Percentiles rank a stretch among this genome's conserved stretches.
Evolutionary conservation across 805 yeast genomes (phyloP).

Genomic region (Candida ipomoeae): DNA sequence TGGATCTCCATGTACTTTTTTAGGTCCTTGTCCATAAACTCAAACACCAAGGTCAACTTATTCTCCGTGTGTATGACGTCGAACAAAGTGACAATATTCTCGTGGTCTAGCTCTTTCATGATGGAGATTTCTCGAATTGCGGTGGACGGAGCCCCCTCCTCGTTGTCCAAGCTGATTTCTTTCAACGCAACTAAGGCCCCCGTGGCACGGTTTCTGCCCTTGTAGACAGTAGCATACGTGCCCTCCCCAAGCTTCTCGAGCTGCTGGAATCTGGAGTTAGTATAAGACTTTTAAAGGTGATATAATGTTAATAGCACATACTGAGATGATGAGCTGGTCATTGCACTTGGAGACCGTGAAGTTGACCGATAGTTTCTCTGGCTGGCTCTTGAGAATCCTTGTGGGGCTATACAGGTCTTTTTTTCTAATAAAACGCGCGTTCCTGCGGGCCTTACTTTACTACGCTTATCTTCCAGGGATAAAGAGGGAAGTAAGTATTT

Average conservation of each 20-base stretch:
- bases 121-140: constrained; percentile 95
- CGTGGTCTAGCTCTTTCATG: constrained; percentile 91
- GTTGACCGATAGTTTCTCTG: neutral
- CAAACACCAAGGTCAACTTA: constrained; percentile 89
- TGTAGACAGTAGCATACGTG: constrained; percentile 98
- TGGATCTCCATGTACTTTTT: constrained; percentile 91
- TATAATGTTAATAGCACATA: constrained; percentile 21
- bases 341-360: constrained; percentile 8
- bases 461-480: neutral
- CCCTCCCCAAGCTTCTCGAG: constrained; percentile 91
- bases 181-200: constrained; percentile 92
- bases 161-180: constrained; percentile 91
- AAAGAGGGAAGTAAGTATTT: neutral
- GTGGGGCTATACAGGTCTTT: constrained; percentile 2
- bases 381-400: neutral
- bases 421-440: constrained; percentile 1
- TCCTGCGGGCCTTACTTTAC: neutral
- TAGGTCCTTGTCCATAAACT: constrained; percentile 87
- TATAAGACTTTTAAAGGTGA: neutral
- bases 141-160: constrained; percentile 98
- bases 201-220: constrained; percentile 79
- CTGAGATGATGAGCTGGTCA: constrained; percentile 46
- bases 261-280: constrained; percentile 38
- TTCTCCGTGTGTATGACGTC: constrained; percentile 97
- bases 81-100: constrained; percentile 84